Evolutionary conservation across 75 land plant species (phyloP), one percentile per base, ranked within the genome.

Genomic region (Selaginella moellendorffii): DNA sequence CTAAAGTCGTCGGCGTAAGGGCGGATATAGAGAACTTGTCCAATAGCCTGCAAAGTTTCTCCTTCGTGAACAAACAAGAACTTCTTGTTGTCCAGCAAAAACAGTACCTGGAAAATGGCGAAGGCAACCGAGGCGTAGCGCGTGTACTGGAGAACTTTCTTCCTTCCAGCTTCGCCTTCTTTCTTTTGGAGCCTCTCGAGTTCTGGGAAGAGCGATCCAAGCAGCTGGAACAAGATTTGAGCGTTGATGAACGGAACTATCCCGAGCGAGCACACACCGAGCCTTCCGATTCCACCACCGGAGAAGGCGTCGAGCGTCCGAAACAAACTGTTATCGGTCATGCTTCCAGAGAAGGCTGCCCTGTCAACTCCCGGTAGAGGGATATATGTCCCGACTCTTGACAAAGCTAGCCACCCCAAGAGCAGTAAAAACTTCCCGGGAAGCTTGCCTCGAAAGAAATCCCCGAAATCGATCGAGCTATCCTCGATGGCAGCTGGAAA

Each of bases 231-330:
- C 24, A 95, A 90, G 69, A 95, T 95, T 26, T 84, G 88, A 31
- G 99, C 97, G 81, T 95, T 95, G 75, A 95, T 95, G 68, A 86
- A 95, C 14, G 99, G 99, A 52, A 95, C 99, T 67, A 95, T 95
- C 25, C 99, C 99, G 64, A 95, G 83, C 1, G 99, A 95, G 53
- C 97, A 82, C 61, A 95, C 66, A 1, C 99, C 99, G 27, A 95
- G 80, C 24, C 99, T 82, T 22, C 99, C 99, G 73, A 95, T 95
- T 31, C 97, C 90, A 28, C 99, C 99, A 29, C 99, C 99, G 54
- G 99, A 95, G 71, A 95, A 95, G 29, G 97, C 74, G 76, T 95
- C 99, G 66, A 95, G 74, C 26, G 99, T 95, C 67, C 99, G 75
- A 54, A 95, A 69, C n/a, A 90, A 63, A 69, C 88, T 89, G 69